Percentiles rank a stretch among this genome's conserved stretches.
Conservation (phyloP, 2,329 filamentous ascomycete species). For the Lachnellula arida region DNA sequence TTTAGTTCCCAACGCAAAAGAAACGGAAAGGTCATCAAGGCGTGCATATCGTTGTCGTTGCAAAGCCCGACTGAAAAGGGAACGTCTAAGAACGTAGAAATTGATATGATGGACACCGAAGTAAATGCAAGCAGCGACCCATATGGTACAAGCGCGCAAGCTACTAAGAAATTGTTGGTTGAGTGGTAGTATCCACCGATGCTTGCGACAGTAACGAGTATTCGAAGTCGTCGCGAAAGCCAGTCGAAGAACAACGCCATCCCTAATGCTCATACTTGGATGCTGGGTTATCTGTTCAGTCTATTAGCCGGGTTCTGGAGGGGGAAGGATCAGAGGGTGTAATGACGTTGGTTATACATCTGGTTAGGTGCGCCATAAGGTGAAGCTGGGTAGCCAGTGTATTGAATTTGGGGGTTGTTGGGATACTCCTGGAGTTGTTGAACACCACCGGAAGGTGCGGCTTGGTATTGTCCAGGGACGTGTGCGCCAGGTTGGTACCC, state of each 20-base stretch:
- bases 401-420: slow-evolving; percentile 35
- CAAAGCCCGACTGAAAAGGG: slow-evolving; percentile 23
- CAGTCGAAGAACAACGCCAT: slow-evolving; percentile 8
- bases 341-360: slow-evolving; percentile 57
- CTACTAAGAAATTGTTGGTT: slow-evolving; percentile 21
- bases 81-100: slow-evolving; percentile 27
- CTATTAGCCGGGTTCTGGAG: slow-evolving; percentile 21
- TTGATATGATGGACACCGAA: slow-evolving; percentile 26
- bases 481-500: slow-evolving; percentile 61
- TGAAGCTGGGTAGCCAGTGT: slow-evolving; percentile 54
- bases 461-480: slow-evolving; percentile 58
- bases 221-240: slow-evolving; percentile 9
- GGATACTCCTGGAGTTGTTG: slow-evolving; percentile 55
- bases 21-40: slow-evolving; percentile 27
- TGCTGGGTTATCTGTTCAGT: slow-evolving; percentile 27
- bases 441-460: slow-evolving; percentile 49
- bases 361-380: slow-evolving; percentile 48
- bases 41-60: slow-evolving; percentile 31
- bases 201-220: slow-evolving; percentile 10
- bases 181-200: slow-evolving; percentile 15
- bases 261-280: slow-evolving; percentile 33
- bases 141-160: slow-evolving; percentile 33
- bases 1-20: slow-evolving; percentile 10
- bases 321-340: slow-evolving; percentile 21
- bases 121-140: slow-evolving; percentile 31